Percentiles rank a stretch among this genome's conserved stretches.
Evolutionary conservation across 805 yeast species (phyloP).

Genomic region (Cyberlindnera maclurae): DNA sequence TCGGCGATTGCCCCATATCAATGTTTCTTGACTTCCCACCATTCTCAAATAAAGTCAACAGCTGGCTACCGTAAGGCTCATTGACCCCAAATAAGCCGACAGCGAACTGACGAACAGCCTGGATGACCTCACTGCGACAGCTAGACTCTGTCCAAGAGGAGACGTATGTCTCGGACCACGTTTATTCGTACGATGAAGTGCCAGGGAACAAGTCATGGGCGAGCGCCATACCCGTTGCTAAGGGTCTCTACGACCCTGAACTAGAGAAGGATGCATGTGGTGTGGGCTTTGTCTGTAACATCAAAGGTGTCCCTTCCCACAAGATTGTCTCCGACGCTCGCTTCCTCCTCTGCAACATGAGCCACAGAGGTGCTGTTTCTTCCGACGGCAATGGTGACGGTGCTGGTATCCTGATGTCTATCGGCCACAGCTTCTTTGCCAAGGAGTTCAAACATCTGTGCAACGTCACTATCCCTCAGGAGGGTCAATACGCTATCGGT

Average conservation of each 20-base stretch:
- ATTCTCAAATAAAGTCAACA: too few species aligned
- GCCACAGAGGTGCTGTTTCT: slow-evolving; percentile 98
- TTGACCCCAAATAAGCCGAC: too few species aligned
- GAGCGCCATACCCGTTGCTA: slow-evolving; percentile 71
- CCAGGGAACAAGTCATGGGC: slow-evolving; percentile 90
- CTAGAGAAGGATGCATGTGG: slow-evolving; percentile 97
- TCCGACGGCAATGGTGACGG: slow-evolving; percentile 98
- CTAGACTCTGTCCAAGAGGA: slow-evolving; percentile 10
- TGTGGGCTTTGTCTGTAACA: slow-evolving; percentile 94
- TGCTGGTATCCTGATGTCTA: slow-evolving; percentile 91
- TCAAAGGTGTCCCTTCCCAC: slow-evolving; percentile 82
- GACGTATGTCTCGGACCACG: slow-evolving; percentile 10
- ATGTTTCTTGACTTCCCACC: too few species aligned
- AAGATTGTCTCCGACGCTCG: slow-evolving; percentile 90
- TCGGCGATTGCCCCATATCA: too few species aligned
- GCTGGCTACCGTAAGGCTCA: too few species aligned
- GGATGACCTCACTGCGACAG: slow-evolving; percentile 12
- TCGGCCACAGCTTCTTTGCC: slow-evolving; percentile 81
- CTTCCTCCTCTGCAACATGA: slow-evolving; percentile 88
- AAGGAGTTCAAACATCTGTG: slow-evolving; percentile 76
- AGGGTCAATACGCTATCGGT: slow-evolving; percentile 92
- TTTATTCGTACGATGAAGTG: slow-evolving; percentile 55
- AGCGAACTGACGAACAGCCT: not conserved
- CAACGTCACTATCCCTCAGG: slow-evolving; percentile 59
- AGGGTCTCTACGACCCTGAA: slow-evolving; percentile 92